Base-by-base conservation (phyloP, 2,329 filamentous ascomycete genomes). In the Trichophyton mentagrophytes region DNA sequence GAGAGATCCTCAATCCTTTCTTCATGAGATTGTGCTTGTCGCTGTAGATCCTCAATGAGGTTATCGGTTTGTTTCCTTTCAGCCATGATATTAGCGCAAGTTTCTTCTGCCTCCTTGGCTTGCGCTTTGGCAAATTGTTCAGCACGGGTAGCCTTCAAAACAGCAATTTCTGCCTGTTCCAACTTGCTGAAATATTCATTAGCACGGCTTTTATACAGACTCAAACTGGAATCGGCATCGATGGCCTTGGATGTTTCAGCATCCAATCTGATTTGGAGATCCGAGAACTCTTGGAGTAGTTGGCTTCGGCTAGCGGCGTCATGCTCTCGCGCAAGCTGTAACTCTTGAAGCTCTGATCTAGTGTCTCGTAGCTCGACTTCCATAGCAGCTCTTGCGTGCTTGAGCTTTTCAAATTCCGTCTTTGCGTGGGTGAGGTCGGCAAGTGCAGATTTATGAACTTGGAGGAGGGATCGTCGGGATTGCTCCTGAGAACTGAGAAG, bases 111-210 rank as follows among this genome's bases (percentile, higher is more conserved):
- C 74, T 99, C 92, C 68, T 85, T 86, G 8, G 89, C 88, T 71
- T 96, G 92, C 0, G 88, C 81, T 73, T 89, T 95, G 61, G 92
- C 92, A 71, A 97, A 96, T 67, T 96, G 90, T 74, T 97, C 92
- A 0, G 93, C 92, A 25, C 92, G 84, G 63, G 83, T 87, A 15
- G 92, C 92, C 73, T 96, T 96, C 65, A 99, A 82, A 17, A 97
- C 91, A 0, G 91, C 86, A 66, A 97, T 95, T 73, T 99, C 92
- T 15, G 93, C 93, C 71, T 97, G 92, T 73, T 99, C 92, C 20
- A 99, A 83, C 75, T 96, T 96, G 78, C 85, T 88, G 75, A 96
- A 99, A 74, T 99, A 97, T 71, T 97, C 92, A 69, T 97, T 90
- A 3, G 92, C 88, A 49, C 92, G 85, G 64, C 84, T 85, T 80